Conservation (phyloP, 1,284 basidiomycete species). For the Mycena sp. region DNA sequence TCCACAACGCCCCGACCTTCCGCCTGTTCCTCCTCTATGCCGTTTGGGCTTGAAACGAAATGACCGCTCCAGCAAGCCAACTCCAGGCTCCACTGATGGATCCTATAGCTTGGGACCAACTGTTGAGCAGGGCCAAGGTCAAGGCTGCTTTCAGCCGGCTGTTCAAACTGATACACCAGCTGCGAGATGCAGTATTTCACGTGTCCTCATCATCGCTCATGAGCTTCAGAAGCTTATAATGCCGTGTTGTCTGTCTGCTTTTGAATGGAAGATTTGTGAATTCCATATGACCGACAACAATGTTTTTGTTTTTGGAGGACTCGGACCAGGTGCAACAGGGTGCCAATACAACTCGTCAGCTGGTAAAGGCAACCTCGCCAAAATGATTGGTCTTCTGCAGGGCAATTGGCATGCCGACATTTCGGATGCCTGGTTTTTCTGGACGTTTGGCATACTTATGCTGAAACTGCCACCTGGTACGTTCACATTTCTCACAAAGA, state of each 20-base stretch:
- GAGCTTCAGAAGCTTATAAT: background rate
- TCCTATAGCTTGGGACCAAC: background rate
- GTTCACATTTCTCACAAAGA: background rate
- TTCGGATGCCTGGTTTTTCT: background rate
- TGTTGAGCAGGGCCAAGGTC: conserved; percentile 1
- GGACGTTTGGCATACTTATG: background rate
- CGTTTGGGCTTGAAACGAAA: background rate
- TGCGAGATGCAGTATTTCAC: background rate
- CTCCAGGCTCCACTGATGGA: background rate
- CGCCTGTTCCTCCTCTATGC: background rate
- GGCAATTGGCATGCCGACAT: conserved; percentile 2
- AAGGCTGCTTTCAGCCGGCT: background rate
- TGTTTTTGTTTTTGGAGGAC: conserved; percentile 1
- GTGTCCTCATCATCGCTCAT: background rate
- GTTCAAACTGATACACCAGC: conserved; percentile 6
- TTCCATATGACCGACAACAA: conserved; percentile 2
- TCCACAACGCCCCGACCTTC: background rate
- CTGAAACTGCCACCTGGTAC: conserved; percentile 1
- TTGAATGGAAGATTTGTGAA: background rate
- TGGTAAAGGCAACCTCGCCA: background rate
- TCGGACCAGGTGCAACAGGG: background rate
- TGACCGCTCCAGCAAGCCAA: background rate
- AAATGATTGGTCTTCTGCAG: background rate
- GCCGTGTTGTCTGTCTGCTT: background rate
- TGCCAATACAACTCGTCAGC: background rate